A percentile compares a stretch with the other conserved stretches of the same genome.
Evolutionary conservation across 2,329 filamentous ascomycete genomes (phyloP).

Genomic region (Talaromyces sp.): DNA sequence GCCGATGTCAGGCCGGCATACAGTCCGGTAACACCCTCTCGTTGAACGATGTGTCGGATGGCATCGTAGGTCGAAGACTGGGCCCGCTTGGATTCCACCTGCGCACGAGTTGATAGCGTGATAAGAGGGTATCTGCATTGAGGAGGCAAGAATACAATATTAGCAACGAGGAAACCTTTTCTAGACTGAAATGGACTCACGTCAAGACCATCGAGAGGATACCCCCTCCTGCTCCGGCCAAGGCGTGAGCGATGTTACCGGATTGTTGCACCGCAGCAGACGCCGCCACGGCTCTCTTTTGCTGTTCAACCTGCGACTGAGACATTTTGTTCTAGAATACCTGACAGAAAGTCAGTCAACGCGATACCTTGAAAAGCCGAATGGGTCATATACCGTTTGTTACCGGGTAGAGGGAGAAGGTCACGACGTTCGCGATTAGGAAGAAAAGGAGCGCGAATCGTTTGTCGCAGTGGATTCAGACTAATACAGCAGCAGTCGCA

Average conservation of each 20-base stretch:
- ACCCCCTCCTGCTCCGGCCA: slow-evolving; percentile 87
- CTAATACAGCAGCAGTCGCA: background rate
- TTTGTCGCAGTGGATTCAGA: background rate
- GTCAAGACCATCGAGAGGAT: slow-evolving; percentile 94
- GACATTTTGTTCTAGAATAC: slow-evolving; percentile 28
- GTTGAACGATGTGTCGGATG: slow-evolving; percentile 77
- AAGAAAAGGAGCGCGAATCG: background rate
- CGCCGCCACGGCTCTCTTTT: slow-evolving; percentile 36
- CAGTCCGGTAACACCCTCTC: slow-evolving; percentile 81
- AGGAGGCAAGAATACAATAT: background rate
- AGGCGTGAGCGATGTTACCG: slow-evolving; percentile 93
- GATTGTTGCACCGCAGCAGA: slow-evolving; percentile 72
- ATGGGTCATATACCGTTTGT: background rate
- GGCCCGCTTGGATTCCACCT: slow-evolving; percentile 93
- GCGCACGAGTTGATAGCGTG: slow-evolving; percentile 91
- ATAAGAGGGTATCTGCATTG: slow-evolving; percentile 78
- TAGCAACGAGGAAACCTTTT: background rate
- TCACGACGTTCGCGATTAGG: background rate
- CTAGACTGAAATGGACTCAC: slow-evolving; percentile 35
- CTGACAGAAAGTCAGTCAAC: background rate
- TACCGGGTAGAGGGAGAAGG: background rate
- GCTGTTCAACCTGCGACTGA: slow-evolving; percentile 30
- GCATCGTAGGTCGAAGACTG: slow-evolving; percentile 79
- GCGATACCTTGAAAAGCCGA: background rate
- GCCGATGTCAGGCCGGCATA: slow-evolving; percentile 92